Evolutionary conservation across 331 rosid species (phyloP), one percentile per base, ranked within the genome.

Genomic region (Acacia concinna): DNA sequence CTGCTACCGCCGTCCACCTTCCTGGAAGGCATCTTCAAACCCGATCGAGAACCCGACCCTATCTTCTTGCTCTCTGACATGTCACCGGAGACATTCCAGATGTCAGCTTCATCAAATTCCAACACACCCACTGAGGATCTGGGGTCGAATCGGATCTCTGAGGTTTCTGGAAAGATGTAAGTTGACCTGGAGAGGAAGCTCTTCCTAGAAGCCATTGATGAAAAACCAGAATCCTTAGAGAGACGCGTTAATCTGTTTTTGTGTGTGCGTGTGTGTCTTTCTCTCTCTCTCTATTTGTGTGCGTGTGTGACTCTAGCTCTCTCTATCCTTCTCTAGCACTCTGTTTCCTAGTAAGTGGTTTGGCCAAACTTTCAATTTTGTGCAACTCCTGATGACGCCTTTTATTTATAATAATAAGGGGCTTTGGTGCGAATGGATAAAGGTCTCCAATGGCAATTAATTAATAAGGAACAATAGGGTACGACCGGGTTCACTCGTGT

Each of bases 31-130:
- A 71, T 87, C 76, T 86, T 87, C 44, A 77, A 41, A 40, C 65
- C 78, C 31, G 78, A 66, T 84, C 86, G 73, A 3, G 75, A 47
- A 27, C 43, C 59, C 18, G 90, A 84, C 38, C 85, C 17, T 0
- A 62, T 40, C 68, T 85, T 90, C 87, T 81, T 90, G 25, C 70
- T 8, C 44, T 87, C 85, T 27, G 83, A 4, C 1, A 44, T 65
- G 49, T 59, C 66, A 2, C 25, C 23, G 11, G 82, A 23, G 2
- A 37, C 47, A 52, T 70, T 84, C 96, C 91, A 89, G 3, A 86
- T 4, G 6, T 93, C 97, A 1, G 89, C 80, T 59, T 93, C 97
- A 56, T 93, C 91, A 47, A 93, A 79, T 32, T 93, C 96, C 56
- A 77, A 83, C 1, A 40, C 69, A 1, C 49, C 83, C 13, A 79